Evolutionary conservation across 192 early-diverging fungal species (phyloP), one percentile per base, ranked within the genome.

Genomic region (Geranomyces michiganensis): DNA sequence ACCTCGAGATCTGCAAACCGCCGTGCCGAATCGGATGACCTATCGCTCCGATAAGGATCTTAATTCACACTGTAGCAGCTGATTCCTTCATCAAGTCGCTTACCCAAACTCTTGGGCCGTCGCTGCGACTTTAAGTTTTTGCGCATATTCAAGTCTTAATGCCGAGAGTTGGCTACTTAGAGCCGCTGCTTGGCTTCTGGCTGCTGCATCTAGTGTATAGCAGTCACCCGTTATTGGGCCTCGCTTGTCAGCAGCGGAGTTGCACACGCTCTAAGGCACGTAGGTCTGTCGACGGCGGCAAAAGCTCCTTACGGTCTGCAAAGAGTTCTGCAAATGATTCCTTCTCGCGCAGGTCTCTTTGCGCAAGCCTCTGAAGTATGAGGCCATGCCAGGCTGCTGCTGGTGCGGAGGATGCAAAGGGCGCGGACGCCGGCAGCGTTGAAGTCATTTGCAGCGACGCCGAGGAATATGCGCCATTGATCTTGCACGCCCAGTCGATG

Each of bases 1-100:
- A 82, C 79, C 76, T 95, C 93, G 26, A 95, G 84, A 56, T 93
- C 91, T 24, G 62, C 67, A n/a, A 60, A 32, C 46, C 49, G 22
- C 26, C 62, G 43, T 36, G 72, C 74, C 8, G 71, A 51, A 21
- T 79, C 74, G 30, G 73, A 32, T 12, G 78, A 79, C 21, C 78
- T 60, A 29, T 7, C 26, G 31, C 4, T n/a, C 24, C 19, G 19
- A 53, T 7, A 26, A 4, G n/a, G 7, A n/a, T 53, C 51, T 6
- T 6, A 26, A 26, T 19, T 19, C 12, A 47, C 46, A 14, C 46
- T 10, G 19, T 47, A 47, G 19, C 10, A 12, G 14, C 9, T 77
- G 67, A 13, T 41, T 4, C 10, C 44, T 56, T 12, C 24, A 12
- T 10, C 13, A 56, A 56, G 14, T n/a, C 24, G 12, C 58, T 6